Conservation (phyloP, 2,329 filamentous ascomycete genomes). For the Paraphoma sp. region DNA sequence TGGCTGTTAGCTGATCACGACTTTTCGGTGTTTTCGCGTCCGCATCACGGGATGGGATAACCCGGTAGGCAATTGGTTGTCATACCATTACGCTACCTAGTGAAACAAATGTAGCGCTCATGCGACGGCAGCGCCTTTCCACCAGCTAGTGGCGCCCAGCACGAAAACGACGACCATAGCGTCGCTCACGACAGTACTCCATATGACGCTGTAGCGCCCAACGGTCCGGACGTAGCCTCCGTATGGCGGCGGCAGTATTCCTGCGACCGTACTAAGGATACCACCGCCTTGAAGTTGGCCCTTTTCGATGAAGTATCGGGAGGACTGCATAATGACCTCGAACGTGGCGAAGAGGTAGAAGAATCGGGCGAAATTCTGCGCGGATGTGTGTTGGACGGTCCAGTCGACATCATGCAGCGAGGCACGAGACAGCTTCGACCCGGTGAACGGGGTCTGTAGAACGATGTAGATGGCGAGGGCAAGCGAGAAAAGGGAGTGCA, state of each 20-base stretch:
- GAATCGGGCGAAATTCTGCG: conserved; percentile 60
- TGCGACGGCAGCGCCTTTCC: conserved; percentile 47
- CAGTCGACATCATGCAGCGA: conserved; percentile 38
- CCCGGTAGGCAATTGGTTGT: not conserved
- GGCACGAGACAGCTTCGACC: conserved; percentile 65
- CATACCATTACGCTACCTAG: conserved; percentile 14
- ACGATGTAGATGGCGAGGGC: conserved; percentile 74
- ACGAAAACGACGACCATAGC: conserved; percentile 81
- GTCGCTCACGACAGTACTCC: conserved; percentile 73
- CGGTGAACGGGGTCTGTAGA: conserved; percentile 71
- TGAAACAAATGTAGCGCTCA: conserved; percentile 16
- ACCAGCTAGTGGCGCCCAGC: conserved; percentile 65
- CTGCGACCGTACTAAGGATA: conserved; percentile 67
- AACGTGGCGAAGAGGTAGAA: conserved; percentile 84
- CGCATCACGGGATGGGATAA: not conserved
- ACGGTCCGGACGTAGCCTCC: conserved; percentile 67
- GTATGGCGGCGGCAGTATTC: conserved; percentile 70
- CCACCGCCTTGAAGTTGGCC: conserved; percentile 64
- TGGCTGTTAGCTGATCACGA: not conserved
- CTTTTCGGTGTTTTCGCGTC: not conserved
- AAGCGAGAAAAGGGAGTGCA: conserved; percentile 76
- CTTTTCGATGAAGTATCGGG: conserved; percentile 73
- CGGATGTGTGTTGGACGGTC: conserved; percentile 40
- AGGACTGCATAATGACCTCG: conserved; percentile 75
- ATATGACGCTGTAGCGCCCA: conserved; percentile 73